Percentiles rank a stretch among this genome's conserved stretches.
Evolutionary conservation across 1,284 basidiomycete species (phyloP).

Genomic region (Ceratobasidium sp.): DNA sequence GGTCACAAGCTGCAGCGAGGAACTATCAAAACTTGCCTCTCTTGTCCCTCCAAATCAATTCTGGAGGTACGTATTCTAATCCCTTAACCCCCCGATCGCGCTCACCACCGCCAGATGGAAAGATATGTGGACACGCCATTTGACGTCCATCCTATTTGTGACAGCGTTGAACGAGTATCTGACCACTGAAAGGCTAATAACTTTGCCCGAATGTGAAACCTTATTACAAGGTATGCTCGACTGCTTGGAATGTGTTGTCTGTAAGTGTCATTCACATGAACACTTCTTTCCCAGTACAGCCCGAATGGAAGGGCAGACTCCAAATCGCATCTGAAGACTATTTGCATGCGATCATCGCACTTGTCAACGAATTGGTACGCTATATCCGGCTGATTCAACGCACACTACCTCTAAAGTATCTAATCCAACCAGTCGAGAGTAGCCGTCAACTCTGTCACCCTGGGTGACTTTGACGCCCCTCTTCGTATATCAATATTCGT

Average conservation of each 20-base stretch:
- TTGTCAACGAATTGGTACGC: constrained; percentile 85
- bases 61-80: constrained; percentile 75
- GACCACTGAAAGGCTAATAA: constrained; percentile 70
- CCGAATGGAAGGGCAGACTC: constrained; percentile 78
- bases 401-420: neutral
- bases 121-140: constrained; percentile 52
- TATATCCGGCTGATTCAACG: neutral
- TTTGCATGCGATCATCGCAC: constrained; percentile 82
- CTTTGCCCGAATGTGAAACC: constrained; percentile 67
- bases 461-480: constrained; percentile 85
- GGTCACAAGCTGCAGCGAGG: constrained; percentile 68
- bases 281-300: constrained; percentile 66
- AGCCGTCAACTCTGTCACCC: constrained; percentile 84
- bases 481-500: constrained; percentile 84
- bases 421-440: constrained; percentile 74
- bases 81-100: constrained; percentile 49
- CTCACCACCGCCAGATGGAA: constrained; percentile 49
- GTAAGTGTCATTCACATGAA: constrained; percentile 28
- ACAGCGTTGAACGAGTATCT: constrained; percentile 78
- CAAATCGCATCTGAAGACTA: constrained; percentile 83
- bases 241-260: neutral
- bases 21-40: constrained; percentile 59
- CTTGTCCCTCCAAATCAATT: constrained; percentile 78
- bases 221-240: constrained; percentile 74
- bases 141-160: constrained; percentile 71